Base-by-base conservation (phyloP, 257 asterid genomes). In the Haberlea rhodopensis region DNA sequence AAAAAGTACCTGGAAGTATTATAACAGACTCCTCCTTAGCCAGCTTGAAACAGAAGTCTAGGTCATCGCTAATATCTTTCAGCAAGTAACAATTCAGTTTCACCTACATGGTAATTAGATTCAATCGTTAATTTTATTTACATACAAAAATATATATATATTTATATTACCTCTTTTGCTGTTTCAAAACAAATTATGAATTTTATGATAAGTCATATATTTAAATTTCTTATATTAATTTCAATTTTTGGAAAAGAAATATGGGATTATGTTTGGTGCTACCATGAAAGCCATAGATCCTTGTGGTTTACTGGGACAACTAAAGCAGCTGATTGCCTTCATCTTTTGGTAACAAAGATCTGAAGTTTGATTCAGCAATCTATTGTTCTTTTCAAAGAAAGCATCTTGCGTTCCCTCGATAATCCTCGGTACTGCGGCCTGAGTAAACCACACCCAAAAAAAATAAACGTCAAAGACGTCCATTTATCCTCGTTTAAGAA, bases 241-340 rank as follows among this genome's bases (percentile, higher is more conserved):
- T 27, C 5, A 27, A 0, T 27, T 27, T 2, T 27, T 27, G 31
- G 31, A 4, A 27, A 27, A 27, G 5, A 27, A 5, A 29, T 29
- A 6, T 29, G 32, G 6, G 9, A 29, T 29, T 5, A 19, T 60
- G 15, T 21, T 43, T n/a, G 43, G 21, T 43, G 29, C 70, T 70
- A 85, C 90, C 92, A 87, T 81, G 72, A 85, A 71, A 40, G 86
- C 76, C 95, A 87, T 90, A 16, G 91, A 81, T 55, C 97, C 96
- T 74, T 84, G 72, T 59, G 97, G 85, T 74, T 81, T 79, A 28
- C 71, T 55, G 31, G 95, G 86, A 69, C 92, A 84, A 54, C 66
- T 84, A 66, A 90, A 62, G 80, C 84, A 78, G 26, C 49, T 70
- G 60, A 87, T 85, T 70, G 82, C 92, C 74, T 72, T 67, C 19